Conservation (phyloP, 768 basidiomycete species). For the Tricholoma matsutake region DNA sequence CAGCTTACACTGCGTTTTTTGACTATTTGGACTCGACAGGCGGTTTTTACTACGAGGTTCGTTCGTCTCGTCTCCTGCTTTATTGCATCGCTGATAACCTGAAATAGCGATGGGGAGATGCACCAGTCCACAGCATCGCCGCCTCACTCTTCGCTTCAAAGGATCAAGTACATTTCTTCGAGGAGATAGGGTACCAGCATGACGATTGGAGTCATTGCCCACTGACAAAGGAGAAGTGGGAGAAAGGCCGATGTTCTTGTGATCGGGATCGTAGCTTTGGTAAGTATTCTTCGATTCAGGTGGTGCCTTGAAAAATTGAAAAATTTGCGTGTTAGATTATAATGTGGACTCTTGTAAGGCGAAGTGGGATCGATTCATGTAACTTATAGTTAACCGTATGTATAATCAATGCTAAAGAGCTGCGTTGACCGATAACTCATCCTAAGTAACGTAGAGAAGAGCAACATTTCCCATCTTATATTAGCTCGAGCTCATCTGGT, state of each 20-base stretch:
- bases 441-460: no score
- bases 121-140: constrained; percentile 82
- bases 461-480: no score
- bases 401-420: background rate
- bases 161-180: constrained; percentile 78
- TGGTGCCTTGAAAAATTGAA: background rate
- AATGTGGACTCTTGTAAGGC: background rate
- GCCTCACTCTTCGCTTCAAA: constrained; percentile 68
- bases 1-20: constrained; percentile 63
- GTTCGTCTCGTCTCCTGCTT: constrained; percentile 28
- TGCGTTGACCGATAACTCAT: background rate
- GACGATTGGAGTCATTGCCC: constrained; percentile 75
- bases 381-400: background rate
- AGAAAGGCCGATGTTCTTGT: constrained; percentile 61
- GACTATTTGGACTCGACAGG: constrained; percentile 57
- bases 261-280: constrained; percentile 60
- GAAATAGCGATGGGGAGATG: constrained; percentile 78
- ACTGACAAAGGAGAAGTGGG: constrained; percentile 40
- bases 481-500: no score
- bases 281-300: constrained; percentile 20
- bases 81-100: constrained; percentile 33
- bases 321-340: background rate
- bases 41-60: constrained; percentile 66
- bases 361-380: background rate
- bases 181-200: constrained; percentile 81